These are phyloP conservation scores for Hemileia vastatrix DNA, from an alignment of 1,284 basidiomycete genomes.

Conservation along the genomic window DNA sequence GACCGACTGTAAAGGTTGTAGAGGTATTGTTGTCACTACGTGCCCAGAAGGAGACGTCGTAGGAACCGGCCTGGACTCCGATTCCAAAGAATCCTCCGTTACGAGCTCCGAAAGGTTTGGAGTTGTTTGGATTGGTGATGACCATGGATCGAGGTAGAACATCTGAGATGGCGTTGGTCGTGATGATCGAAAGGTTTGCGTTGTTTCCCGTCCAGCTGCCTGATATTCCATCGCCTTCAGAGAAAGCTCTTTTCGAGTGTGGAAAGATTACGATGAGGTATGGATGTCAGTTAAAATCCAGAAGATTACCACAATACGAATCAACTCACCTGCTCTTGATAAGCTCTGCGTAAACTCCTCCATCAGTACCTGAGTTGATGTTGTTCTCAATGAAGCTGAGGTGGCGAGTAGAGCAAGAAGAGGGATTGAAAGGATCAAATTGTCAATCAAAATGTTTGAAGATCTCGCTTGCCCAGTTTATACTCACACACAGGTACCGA, in stretches of 20 bases:
- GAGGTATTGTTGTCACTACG: conserved; percentile 7
- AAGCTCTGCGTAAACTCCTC: too few species aligned
- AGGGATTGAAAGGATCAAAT: too few species aligned
- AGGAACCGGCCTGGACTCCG: conserved; percentile 23
- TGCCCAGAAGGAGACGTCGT: conserved; percentile 32
- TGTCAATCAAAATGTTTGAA: too few species aligned
- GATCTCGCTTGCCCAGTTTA: too few species aligned
- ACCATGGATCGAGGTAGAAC: conserved; percentile 31
- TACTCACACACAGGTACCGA: too few species aligned
- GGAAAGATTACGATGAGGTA: neutral
- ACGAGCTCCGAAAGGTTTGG: conserved; percentile 26
- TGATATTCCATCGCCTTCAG: neutral
- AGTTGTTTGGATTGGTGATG: conserved; percentile 20
- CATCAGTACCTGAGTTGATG: too few species aligned
- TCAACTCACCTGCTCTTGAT: too few species aligned
- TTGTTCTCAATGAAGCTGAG: too few species aligned
- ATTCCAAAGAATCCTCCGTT: conserved; percentile 35
- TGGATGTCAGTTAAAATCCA: neutral
- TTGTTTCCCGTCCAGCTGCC: neutral
- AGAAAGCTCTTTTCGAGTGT: neutral
- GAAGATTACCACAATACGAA: neutral
- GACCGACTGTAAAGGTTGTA: conserved; percentile 25
- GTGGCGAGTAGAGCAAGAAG: too few species aligned
- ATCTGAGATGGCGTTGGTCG: conserved; percentile 26
- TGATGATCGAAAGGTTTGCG: conserved; percentile 12